Evolutionary conservation across 2,329 filamentous ascomycete genomes (phyloP).

Genomic region (Cryphonectria carpinicola): DNA sequence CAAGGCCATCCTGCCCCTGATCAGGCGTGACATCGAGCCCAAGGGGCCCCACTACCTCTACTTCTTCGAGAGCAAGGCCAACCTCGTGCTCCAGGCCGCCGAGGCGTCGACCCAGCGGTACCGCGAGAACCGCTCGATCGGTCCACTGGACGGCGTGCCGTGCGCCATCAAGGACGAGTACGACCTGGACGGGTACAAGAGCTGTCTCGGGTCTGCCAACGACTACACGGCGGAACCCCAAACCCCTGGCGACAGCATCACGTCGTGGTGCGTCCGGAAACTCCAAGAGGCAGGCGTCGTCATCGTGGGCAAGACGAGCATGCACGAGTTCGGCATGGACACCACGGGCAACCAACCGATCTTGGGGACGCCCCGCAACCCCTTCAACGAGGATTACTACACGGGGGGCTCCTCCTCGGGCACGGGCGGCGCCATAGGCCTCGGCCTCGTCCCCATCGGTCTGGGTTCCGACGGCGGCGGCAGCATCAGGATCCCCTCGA

Average conservation of each 20-base stretch:
- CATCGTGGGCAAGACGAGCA: conserved; percentile 72
- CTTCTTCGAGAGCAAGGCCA: conserved; percentile 49
- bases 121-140: conserved; percentile 59
- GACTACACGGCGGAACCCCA: conserved; percentile 57
- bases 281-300: conserved; percentile 73
- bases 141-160: conserved; percentile 72
- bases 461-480: conserved; percentile 76
- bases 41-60: conserved; percentile 47
- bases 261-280: conserved; percentile 69
- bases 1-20: conserved; percentile 49
- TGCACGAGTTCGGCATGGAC: conserved; percentile 78
- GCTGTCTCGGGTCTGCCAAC: conserved; percentile 63
- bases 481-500: conserved; percentile 72
- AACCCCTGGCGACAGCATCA: conserved; percentile 51
- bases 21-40: conserved; percentile 44
- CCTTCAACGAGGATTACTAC: conserved; percentile 74
- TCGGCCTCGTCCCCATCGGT: conserved; percentile 72
- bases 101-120: conserved; percentile 51
- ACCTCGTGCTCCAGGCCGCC: conserved; percentile 47
- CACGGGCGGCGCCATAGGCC: conserved; percentile 69
- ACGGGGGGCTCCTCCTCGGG: conserved; percentile 78
- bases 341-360: conserved; percentile 77
- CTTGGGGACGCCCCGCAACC: conserved; percentile 75
- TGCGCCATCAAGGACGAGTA: conserved; percentile 78
- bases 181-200: conserved; percentile 73